A percentile compares a stretch with the other conserved stretches of the same genome.
These are phyloP conservation scores for Prunus dulcis DNA, from an alignment of 306 rosid genomes.

Conservation along the genomic window DNA sequence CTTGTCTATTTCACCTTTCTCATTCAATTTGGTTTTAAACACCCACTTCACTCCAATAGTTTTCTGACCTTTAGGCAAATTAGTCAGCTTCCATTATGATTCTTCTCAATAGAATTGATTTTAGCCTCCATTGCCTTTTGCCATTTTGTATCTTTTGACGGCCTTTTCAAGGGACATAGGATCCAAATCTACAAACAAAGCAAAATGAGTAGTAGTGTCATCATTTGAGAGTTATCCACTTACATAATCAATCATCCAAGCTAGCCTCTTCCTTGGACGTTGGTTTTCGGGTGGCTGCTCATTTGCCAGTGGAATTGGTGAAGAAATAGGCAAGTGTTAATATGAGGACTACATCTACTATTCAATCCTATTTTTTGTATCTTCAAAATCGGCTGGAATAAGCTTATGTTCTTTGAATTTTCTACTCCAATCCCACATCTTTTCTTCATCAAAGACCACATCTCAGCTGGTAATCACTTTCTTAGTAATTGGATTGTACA, in stretches of 20 bases:
- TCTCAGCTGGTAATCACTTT: not conserved
- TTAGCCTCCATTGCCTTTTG: not conserved
- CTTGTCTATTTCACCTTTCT: not conserved
- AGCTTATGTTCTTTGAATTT: not conserved
- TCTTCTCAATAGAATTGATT: not conserved
- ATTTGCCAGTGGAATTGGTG: not conserved
- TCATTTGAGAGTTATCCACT: not conserved
- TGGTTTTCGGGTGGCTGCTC: not conserved
- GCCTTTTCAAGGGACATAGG: not conserved
- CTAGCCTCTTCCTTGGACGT: not conserved
- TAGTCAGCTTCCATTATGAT: not conserved
- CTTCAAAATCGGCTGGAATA: not conserved
- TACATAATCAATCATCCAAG: not conserved
- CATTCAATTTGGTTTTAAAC: not conserved
- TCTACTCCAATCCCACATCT: not conserved
- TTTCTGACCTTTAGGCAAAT: not conserved
- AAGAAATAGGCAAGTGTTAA: not conserved
- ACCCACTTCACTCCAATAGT: not conserved
- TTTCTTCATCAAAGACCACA: not conserved
- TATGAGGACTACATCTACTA: not conserved
- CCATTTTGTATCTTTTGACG: not conserved
- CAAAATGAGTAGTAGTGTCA: not conserved
- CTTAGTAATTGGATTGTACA: not conserved
- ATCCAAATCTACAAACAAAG: not conserved
- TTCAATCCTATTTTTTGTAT: not conserved